Base-by-base conservation (phyloP, 1,284 basidiomycete genomes). In the Violaceomyces palustris region DNA sequence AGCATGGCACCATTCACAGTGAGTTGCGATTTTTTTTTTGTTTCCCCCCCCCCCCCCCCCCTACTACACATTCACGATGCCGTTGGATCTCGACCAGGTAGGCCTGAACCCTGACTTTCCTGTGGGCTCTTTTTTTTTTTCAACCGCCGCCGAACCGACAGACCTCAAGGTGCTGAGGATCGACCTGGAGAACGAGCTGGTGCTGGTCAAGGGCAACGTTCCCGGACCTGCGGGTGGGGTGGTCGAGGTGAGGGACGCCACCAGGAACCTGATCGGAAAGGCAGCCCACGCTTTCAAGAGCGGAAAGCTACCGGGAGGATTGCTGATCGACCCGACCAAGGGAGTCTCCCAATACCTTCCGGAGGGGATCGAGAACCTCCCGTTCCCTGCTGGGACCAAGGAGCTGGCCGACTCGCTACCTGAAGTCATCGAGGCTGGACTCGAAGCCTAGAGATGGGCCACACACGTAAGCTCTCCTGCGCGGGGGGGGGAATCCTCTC, bases 381-480 rank as follows among this genome's bases (percentile, higher is more conserved):
- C 93, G 9, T 92, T 93, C 79, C 93, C 92, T 1, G 90, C 88
- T 22, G 92, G 88, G 27, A 92, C 87, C 10, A 79, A 78, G 45
- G 82, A 87, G 72, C 77, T 93, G 70, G 87, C 87, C 3, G 78
- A 78, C 86, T 41, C 55, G 44, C 63, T 53, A 48, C 74, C 50
- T 22, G 64, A 35, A 39, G 54, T 73, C 27, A 56, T 73, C 25
- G 70, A 73, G 40, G 57, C 65, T 23, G 64, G 60, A 3, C 46
- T 55, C 18, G 14, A 40, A 28, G 39, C 15, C n/a, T n/a, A n/a
- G n/a, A n/a, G n/a, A n/a, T n/a, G n/a, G n/a, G n/a, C n/a, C n/a
- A n/a, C n/a, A n/a, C n/a, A n/a, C n/a, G n/a, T n/a, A n/a, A n/a
- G n/a, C n/a, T n/a, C n/a, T n/a, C n/a, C n/a, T n/a, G n/a, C n/a